Base-by-base conservation (phyloP, 805 yeast genomes). In the Metschnikowia matae region DNA sequence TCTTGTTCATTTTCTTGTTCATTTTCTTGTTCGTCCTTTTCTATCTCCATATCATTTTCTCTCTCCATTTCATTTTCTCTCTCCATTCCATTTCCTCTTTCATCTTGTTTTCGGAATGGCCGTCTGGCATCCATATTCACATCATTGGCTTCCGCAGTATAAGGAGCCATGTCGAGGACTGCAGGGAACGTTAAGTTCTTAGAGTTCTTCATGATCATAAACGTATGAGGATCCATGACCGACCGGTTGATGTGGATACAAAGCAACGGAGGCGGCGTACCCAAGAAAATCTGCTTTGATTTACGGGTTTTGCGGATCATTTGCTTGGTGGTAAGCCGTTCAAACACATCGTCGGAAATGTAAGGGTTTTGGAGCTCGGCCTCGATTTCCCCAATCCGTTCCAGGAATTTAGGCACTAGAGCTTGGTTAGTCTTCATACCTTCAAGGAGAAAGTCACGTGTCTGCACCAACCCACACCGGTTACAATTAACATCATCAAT, bases 401-500 rank as follows among this genome's bases (percentile, higher is more conserved):
- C 51, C 5, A 58, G 44, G 50, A 71, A 71, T 46, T 64, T 69
- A 5, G 61, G 63, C 7, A 54, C 52, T 11, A 72, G 54, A 48
- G 65, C 68, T 2, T 62, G 69, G 41, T 58, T 64, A 53, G 55
- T 42, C 73, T 59, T 57, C 3, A 77, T 47, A 54, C 78, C 77
- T 14, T 65, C 71, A 17, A 58, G 46, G 33, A 85, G 67, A 54
- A 77, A 82, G n/a, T 73, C 76, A 46, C 67, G 69, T 11, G 87
- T 84, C 51, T 83, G 83, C 29, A 67, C 66, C 56, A 92, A 73
- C 2, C 95, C 92, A 73, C 98, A 92, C 60, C 98, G 77, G 62
- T 91, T 89, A 72, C 99, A 92, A 67, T 90, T 92, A 35, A 92
- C 99, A 42, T 90, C 96, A 57, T 89, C 91, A 51, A 92, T 90